These are phyloP conservation scores for Hanseniaspora opuntiae DNA, from an alignment of 805 yeast species.

Conservation along the genomic window DNA sequence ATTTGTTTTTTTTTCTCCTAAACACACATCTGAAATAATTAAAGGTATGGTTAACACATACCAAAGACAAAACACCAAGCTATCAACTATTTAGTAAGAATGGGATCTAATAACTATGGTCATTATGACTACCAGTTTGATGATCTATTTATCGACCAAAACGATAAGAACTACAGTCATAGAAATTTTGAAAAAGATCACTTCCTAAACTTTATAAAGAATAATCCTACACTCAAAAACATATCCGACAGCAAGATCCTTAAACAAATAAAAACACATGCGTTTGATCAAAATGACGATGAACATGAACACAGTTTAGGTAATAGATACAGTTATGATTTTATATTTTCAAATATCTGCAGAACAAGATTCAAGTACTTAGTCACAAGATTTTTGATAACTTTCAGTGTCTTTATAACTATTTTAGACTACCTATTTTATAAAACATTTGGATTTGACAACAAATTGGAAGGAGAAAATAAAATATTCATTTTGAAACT, in stretches of 20 bases:
- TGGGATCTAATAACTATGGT: background rate
- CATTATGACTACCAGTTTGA: background rate
- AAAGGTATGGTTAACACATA: background rate
- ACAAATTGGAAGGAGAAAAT: too few species aligned
- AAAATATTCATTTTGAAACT: background rate
- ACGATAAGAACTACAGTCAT: background rate
- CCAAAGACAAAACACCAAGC: background rate
- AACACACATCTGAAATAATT: background rate
- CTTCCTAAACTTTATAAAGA: background rate
- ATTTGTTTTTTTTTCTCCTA: background rate
- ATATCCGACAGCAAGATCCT: background rate
- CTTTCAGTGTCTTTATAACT: slow-evolving; percentile 15
- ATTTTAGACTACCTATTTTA: background rate
- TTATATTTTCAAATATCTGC: slow-evolving; percentile 31
- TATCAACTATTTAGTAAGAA: background rate
- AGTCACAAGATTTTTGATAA: slow-evolving; percentile 25
- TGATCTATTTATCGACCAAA: background rate
- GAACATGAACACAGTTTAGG: background rate
- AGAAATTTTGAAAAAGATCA: background rate
- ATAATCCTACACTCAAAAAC: slow-evolving; percentile 5
- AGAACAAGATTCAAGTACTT: slow-evolving; percentile 30
- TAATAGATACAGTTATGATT: slow-evolving; percentile 25
- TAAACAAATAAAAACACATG: background rate
- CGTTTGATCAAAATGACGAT: background rate
- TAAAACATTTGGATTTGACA: background rate